Conservation (phyloP, 768 basidiomycete species). For the Tephrocybe rancida region DNA sequence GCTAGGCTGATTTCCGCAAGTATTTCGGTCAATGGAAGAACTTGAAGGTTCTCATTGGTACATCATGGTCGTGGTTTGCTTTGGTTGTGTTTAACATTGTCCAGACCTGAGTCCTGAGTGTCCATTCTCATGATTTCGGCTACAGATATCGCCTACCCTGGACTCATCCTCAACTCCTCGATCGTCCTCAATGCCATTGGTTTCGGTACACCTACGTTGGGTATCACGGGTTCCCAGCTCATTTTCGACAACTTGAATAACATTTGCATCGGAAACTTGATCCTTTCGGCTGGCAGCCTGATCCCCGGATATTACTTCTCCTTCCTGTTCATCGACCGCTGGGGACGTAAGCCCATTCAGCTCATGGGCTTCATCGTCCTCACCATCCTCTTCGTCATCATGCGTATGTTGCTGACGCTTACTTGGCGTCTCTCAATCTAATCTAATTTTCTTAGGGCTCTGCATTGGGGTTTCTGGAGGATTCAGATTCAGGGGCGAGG, state of each 20-base stretch:
- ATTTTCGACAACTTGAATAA: slow-evolving; percentile 65
- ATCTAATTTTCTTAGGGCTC: slow-evolving; percentile 31
- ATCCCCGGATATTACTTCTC: slow-evolving; percentile 77
- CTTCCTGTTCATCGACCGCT: slow-evolving; percentile 67
- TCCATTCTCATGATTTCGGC: neutral
- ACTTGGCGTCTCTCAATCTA: neutral
- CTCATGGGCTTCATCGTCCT: slow-evolving; percentile 74
- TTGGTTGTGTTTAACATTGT: slow-evolving; percentile 55
- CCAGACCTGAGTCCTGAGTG: neutral
- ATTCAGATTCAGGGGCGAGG: slow-evolving; percentile 39
- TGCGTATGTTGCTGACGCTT: slow-evolving; percentile 51
- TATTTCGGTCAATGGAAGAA: slow-evolving; percentile 79
- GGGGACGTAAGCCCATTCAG: slow-evolving; percentile 84
- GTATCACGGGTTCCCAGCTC: slow-evolving; percentile 29
- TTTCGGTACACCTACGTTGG: slow-evolving; percentile 50
- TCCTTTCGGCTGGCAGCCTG: slow-evolving; percentile 74
- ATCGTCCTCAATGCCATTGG: slow-evolving; percentile 75
- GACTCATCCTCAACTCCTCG: slow-evolving; percentile 80
- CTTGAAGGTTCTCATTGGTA: slow-evolving; percentile 75
- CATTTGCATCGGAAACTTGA: slow-evolving; percentile 71
- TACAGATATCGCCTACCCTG: slow-evolving; percentile 84
- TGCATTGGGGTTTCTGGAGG: slow-evolving; percentile 20
- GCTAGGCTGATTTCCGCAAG: slow-evolving; percentile 61
- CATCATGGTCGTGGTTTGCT: slow-evolving; percentile 86
- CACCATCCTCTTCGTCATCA: slow-evolving; percentile 53